Evolutionary conservation across 441 rosid species (phyloP).

Genomic region (Geranium incanum): DNA sequence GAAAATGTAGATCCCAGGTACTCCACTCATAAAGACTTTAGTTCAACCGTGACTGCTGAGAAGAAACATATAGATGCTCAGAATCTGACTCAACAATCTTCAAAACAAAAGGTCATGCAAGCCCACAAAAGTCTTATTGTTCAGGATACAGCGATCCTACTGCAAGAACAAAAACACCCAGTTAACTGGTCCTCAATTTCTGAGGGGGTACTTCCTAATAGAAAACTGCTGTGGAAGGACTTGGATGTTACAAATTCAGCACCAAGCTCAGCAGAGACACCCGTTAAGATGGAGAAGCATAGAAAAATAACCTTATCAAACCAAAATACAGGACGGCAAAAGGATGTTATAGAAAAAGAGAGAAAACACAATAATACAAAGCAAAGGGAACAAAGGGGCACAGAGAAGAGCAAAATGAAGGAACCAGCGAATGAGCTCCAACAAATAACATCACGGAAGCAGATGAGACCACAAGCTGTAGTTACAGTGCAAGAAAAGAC

Average conservation of each 20-base stretch:
- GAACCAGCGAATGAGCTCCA: constrained; percentile 37
- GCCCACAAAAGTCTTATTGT: constrained; percentile 26
- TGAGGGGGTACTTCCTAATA: constrained; percentile 28
- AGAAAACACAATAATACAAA: constrained; percentile 28
- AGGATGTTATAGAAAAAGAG: constrained; percentile 28
- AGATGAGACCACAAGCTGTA: constrained; percentile 27
- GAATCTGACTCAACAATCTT: constrained; percentile 14
- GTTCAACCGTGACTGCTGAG: too few relatives aligned
- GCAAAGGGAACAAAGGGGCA: constrained; percentile 24
- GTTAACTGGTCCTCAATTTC: constrained; percentile 20
- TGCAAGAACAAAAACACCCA: constrained; percentile 27
- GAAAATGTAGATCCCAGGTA: constrained; percentile 35
- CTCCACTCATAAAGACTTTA: neutral
- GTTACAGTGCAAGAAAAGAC: constrained; percentile 23
- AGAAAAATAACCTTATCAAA: constrained; percentile 17
- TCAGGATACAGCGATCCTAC: constrained; percentile 18
- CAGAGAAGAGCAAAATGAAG: constrained; percentile 27
- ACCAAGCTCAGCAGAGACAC: constrained; percentile 21
- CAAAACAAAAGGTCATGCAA: constrained; percentile 29
- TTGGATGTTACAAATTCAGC: constrained; percentile 26
- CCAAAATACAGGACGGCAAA: constrained; percentile 27
- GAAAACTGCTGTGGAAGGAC: constrained; percentile 29
- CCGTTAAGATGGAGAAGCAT: constrained; percentile 22
- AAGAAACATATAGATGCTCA: constrained; percentile 14
- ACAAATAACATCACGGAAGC: constrained; percentile 17